A percentile compares a stretch with the other conserved stretches of the same genome.
These are phyloP conservation scores for Suillus placidus DNA, from an alignment of 768 basidiomycete species.

Conservation along the genomic window DNA sequence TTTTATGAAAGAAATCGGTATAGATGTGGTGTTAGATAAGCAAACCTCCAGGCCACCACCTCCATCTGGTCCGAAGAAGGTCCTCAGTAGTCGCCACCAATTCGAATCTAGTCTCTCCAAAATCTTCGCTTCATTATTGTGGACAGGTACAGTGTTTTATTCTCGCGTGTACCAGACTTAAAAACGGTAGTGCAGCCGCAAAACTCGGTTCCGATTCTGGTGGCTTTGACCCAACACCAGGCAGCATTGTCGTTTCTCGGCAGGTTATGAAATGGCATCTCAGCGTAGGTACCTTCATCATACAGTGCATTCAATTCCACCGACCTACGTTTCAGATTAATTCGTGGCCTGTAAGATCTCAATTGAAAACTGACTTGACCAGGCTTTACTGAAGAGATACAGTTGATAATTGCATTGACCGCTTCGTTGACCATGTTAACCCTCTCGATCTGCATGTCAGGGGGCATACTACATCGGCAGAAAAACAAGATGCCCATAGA, in stretches of 20 bases:
- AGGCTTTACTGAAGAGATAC: not conserved
- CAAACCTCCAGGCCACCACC: not conserved
- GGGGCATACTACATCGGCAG: not conserved
- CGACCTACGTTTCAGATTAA: slow-evolving; percentile 14
- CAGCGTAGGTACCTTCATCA: slow-evolving; percentile 14
- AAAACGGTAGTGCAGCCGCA: slow-evolving; percentile 13
- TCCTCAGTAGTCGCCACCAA: not conserved
- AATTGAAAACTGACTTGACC: not conserved
- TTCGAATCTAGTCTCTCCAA: slow-evolving; percentile 10
- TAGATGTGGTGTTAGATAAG: not conserved
- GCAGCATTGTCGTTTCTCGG: slow-evolving; percentile 8
- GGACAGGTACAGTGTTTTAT: slow-evolving; percentile 12
- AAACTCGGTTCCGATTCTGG: slow-evolving; percentile 9
- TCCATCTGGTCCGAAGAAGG: slow-evolving; percentile 3
- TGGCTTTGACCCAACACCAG: slow-evolving; percentile 11
- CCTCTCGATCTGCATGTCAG: slow-evolving; percentile 4
- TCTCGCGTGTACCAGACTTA: not conserved
- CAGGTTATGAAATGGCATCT: slow-evolving; percentile 12
- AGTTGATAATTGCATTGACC: slow-evolving; percentile 11
- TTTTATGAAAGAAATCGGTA: slow-evolving; percentile 2
- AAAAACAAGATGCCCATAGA: not conserved
- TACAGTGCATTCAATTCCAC: too few relatives aligned
- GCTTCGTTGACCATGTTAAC: slow-evolving; percentile 11
- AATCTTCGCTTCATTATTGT: slow-evolving; percentile 11
- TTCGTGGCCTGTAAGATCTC: slow-evolving; percentile 13